Evolutionary conservation across 208 protist genomes (phyloP).

Genomic region (Leishmania tarentolae): DNA sequence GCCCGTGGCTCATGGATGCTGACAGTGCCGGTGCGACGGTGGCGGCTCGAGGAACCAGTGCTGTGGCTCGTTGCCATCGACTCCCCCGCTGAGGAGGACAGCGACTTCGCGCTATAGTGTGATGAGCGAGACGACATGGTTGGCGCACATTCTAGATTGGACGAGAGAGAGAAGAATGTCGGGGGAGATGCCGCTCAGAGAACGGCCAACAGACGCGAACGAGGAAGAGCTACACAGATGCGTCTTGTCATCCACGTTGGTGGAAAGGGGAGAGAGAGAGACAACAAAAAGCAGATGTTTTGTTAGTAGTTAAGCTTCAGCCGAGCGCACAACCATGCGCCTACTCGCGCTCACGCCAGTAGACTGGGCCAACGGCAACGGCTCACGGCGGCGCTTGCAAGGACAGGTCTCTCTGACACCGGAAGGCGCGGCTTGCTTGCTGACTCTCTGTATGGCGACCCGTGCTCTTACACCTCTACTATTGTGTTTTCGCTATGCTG

Average conservation of each 20-base stretch:
- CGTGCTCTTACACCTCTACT: neutral
- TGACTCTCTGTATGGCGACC: neutral
- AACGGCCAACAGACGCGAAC: too few relatives aligned
- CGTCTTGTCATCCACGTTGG: neutral
- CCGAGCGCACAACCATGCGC: neutral
- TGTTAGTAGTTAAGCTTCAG: neutral
- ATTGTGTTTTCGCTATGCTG: neutral
- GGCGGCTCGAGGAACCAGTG: conserved; percentile 45
- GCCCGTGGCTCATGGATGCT: conserved; percentile 37
- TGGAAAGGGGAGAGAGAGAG: neutral
- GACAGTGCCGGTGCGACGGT: conserved; percentile 39
- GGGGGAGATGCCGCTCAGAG: too few relatives aligned
- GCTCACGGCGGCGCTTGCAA: neutral
- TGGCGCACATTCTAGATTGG: neutral
- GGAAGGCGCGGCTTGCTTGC: neutral
- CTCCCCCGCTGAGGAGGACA: conserved; percentile 58
- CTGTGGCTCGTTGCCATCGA: conserved; percentile 53
- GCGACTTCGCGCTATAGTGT: conserved; percentile 53
- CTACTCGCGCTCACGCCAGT: neutral
- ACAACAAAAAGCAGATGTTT: neutral
- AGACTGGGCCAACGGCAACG: neutral
- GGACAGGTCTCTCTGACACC: neutral
- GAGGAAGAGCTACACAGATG: too few relatives aligned
- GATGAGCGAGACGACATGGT: conserved; percentile 70
- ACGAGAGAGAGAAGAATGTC: neutral